Percentiles rank a stretch among this genome's conserved stretches.
phyloP scores from a whole-genome alignment of 2,329 filamentous ascomycete genomes.

The Neofusicoccum laricinum region DNA sequence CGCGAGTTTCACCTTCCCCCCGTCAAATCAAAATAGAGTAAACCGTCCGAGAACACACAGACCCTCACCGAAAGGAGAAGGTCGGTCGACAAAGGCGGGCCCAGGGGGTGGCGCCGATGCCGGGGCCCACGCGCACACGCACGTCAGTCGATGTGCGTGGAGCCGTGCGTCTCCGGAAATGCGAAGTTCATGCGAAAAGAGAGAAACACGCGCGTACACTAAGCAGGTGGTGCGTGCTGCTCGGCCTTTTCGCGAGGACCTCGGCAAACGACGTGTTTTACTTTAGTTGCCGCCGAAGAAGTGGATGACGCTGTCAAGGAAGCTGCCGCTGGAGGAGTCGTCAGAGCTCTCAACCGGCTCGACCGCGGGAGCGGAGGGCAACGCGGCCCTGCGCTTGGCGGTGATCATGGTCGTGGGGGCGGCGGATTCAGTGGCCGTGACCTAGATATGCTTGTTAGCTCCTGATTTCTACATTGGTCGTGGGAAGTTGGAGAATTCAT shows the following conservation, averaged over 20 bases:
- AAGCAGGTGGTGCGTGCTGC: too few species aligned
- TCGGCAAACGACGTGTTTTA: too few species aligned
- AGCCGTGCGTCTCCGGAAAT: too few species aligned
- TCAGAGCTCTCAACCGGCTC: neutral
- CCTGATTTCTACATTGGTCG: neutral
- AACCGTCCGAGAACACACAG: too few species aligned
- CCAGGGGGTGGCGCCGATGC: neutral
- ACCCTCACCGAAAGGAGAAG: neutral
- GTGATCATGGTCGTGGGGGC: constrained; percentile 1
- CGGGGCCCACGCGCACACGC: neutral
- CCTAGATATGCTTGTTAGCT: neutral
- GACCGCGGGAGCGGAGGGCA: neutral
- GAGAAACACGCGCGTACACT: too few species aligned
- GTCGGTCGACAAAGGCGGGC: neutral
- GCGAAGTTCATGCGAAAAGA: too few species aligned
- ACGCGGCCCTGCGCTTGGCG: constrained; percentile 7
- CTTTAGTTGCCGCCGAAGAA: neutral
- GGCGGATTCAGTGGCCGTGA: neutral
- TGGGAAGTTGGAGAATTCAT: neutral
- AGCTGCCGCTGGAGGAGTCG: neutral
- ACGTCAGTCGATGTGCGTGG: neutral
- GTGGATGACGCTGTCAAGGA: neutral
- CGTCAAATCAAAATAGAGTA: too few species aligned
- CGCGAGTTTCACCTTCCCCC: too few species aligned
- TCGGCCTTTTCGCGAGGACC: too few species aligned